Evolutionary conservation across 179 eudicot genomes (phyloP), one percentile per base, ranked within the genome.

Genomic region (Vitellaria paradoxa): DNA sequence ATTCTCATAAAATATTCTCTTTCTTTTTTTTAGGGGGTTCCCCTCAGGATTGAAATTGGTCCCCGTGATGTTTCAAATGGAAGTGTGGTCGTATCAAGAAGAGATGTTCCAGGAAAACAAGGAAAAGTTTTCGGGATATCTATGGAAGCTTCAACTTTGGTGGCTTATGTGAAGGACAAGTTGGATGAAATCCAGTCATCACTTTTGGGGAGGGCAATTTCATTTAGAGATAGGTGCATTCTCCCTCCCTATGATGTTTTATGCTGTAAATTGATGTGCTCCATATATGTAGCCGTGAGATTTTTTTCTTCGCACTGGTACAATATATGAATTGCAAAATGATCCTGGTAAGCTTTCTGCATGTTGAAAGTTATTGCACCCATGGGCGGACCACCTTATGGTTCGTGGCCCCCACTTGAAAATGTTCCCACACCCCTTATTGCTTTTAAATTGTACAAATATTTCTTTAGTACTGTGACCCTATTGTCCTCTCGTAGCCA

Each of bases 91-190:
- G 81, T 96, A 83, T 93, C 97, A 68, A 90, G 99, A 81, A 89
- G 99, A 85, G 99, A 96, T 85, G 80, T 96, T 81, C 98, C 98
- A 84, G 99, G 98, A 66, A 96, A 96, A 82, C 91, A 88, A 84
- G 99, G 99, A 74, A 96, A 91, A 87, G 97, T 90, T 76, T 93
- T 91, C 85, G 98, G 99, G 63, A 83, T 96, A 83, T 93, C 99
- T 63, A 91, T 96, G 97, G 98, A 96, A 76, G 70, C 98, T 70
- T 79, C 88, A 61, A 77, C 80, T 76, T 78, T 96, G 77, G 89
- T 90, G 61, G 68, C 90, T 76, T 93, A 91, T 79, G 82, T 93
- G 52, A 90, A 88, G 73, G 93, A 85, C 78, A 89, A 82, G 86
- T 79, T 96, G 86, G 88, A 89, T 74, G 98, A 91, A 72, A 88